A percentile compares a stretch with the other conserved stretches of the same genome.
Evolutionary conservation across 345 rosid genomes (phyloP).

Genomic region (Populus deltoides): DNA sequence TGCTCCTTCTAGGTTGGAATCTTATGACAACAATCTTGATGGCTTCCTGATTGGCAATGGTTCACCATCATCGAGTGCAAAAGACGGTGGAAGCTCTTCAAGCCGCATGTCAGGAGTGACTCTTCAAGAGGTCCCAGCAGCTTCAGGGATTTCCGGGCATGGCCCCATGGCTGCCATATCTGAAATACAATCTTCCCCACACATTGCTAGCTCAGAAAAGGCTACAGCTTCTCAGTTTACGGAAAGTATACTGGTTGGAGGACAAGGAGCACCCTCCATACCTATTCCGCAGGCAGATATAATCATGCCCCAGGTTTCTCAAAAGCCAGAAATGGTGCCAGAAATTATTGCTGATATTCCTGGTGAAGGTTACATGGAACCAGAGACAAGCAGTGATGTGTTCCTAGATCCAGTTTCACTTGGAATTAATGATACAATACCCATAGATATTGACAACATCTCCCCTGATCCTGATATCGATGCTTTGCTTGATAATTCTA

Average conservation of each 20-base stretch:
- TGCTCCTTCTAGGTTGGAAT: conserved; percentile 47
- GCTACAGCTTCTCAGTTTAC: conserved; percentile 43
- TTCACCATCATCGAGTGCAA: conserved; percentile 39
- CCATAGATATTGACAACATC: conserved; percentile 54
- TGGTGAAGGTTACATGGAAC: conserved; percentile 38
- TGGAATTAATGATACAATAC: conserved; percentile 36
- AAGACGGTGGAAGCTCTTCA: conserved; percentile 49
- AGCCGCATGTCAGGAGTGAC: conserved; percentile 56
- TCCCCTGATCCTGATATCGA: conserved; percentile 63
- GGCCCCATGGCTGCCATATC: conserved; percentile 39
- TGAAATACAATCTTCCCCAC: conserved; percentile 45
- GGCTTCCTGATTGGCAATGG: conserved; percentile 49
- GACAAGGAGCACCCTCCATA: conserved; percentile 37
- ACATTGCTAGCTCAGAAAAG: conserved; percentile 38
- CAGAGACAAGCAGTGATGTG: conserved; percentile 38
- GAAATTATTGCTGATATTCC: conserved; percentile 43
- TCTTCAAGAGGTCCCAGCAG: conserved; percentile 64
- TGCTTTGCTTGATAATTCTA: conserved; percentile 47
- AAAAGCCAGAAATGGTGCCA: conserved; percentile 46
- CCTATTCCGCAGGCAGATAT: conserved; percentile 44
- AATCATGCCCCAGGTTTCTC: conserved; percentile 46
- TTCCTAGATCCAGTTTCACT: conserved; percentile 48
- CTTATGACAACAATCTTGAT: conserved; percentile 45
- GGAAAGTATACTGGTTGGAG: conserved; percentile 44
- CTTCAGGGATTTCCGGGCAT: conserved; percentile 29